Conservation (phyloP, 1,284 basidiomycete species). For the Rhodotorula mucilaginosa region DNA sequence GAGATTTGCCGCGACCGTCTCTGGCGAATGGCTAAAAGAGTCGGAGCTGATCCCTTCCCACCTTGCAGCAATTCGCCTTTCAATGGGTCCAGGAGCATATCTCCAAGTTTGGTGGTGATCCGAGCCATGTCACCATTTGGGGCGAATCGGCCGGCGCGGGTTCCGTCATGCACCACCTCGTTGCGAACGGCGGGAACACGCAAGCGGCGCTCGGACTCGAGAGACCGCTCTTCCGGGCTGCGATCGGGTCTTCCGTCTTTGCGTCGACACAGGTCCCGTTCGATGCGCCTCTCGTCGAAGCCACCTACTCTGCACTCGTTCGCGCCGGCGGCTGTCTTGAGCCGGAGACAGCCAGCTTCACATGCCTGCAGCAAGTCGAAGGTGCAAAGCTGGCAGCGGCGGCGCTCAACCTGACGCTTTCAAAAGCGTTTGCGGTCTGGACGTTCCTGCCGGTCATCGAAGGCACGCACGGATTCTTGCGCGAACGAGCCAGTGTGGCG, state of each 20-base stretch:
- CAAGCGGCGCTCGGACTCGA: constrained; percentile 30
- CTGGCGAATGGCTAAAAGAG: neutral
- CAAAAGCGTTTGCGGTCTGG: neutral
- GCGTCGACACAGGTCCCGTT: neutral
- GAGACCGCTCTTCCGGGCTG: constrained; percentile 46
- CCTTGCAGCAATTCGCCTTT: constrained; percentile 53
- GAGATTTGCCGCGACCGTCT: neutral
- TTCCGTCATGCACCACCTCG: constrained; percentile 41
- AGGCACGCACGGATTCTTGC: neutral
- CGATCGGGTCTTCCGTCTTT: constrained; percentile 41
- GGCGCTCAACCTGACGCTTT: neutral
- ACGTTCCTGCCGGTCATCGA: neutral
- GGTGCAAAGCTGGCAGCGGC: neutral
- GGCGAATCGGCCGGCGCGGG: constrained; percentile 50
- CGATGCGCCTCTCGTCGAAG: neutral
- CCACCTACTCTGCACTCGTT: neutral
- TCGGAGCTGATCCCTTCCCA: neutral
- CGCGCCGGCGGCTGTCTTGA: neutral
- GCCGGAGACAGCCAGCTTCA: neutral
- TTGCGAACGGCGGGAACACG: constrained; percentile 27
- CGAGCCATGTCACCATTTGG: constrained; percentile 45
- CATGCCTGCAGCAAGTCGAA: neutral
- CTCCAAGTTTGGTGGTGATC: constrained; percentile 54
- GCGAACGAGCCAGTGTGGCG: neutral
- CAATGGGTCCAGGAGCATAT: constrained; percentile 64